Conservation (phyloP, 176 grass and related monocot genomes). For the Carex parvula region DNA sequence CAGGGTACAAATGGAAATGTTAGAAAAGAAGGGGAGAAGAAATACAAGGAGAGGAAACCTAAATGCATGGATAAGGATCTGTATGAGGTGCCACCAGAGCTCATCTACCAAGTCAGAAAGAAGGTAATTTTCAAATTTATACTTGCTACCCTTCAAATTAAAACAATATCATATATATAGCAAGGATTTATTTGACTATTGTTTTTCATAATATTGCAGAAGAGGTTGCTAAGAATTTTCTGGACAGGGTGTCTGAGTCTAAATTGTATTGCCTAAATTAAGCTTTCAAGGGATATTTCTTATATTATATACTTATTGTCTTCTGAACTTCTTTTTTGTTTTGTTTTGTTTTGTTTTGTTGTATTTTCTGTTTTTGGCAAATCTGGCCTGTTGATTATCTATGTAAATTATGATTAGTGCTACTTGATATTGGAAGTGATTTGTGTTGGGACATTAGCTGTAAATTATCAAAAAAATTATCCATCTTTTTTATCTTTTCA, state of each 20-base stretch:
- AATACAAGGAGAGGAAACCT: constrained; percentile 37
- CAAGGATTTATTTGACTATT: constrained; percentile 5
- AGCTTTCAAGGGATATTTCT: background rate
- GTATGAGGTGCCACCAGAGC: constrained; percentile 77
- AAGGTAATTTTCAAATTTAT: constrained; percentile 50
- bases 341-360: background rate
- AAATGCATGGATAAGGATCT: constrained; percentile 81
- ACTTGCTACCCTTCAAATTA: constrained; percentile 26
- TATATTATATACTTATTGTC: background rate
- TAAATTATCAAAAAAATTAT: background rate
- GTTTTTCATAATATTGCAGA: constrained; percentile 45
- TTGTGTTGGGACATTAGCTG: background rate
- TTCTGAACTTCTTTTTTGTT: background rate
- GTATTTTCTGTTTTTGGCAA: background rate
- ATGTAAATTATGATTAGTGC: constrained; percentile 15
- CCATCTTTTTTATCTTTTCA: background rate
- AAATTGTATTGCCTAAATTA: constrained; percentile 60
- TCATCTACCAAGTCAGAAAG: constrained; percentile 63
- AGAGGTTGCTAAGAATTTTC: constrained; percentile 64
- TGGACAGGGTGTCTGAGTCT: constrained; percentile 67
- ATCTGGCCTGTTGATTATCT: background rate
- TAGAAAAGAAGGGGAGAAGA: constrained; percentile 32
- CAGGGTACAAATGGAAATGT: constrained; percentile 40
- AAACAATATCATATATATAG: background rate
- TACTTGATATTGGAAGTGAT: background rate